Percentiles rank a stretch among this genome's conserved stretches.
These are phyloP conservation scores for Pythium folliculosum DNA, from an alignment of 352 stramenopile species.

Conservation along the genomic window DNA sequence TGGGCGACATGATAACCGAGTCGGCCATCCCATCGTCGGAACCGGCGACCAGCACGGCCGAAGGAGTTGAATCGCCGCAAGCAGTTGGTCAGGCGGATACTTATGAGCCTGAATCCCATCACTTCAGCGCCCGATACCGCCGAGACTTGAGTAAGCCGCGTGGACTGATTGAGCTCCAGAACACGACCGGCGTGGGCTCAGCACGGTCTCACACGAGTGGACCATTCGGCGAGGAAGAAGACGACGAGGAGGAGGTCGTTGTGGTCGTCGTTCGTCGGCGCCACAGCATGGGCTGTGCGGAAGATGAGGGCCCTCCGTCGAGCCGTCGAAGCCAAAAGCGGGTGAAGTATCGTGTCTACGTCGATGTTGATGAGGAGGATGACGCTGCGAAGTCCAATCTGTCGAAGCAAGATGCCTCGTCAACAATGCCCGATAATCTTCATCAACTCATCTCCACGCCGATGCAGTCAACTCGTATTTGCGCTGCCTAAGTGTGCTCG, in stretches of 20 bases:
- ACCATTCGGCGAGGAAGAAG: not conserved
- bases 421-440: not conserved
- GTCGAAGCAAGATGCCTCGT: not conserved
- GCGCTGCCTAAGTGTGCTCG: not conserved
- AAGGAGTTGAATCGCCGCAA: not conserved
- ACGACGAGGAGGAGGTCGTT: conserved; percentile 3
- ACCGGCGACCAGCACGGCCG: no score
- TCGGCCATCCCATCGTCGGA: not conserved
- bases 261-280: conserved; percentile 8
- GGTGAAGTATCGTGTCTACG: conserved; percentile 7
- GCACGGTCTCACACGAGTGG: not conserved
- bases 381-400: not conserved
- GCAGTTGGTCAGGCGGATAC: no score
- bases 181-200: not conserved
- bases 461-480: not conserved
- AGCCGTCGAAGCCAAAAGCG: not conserved
- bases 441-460: no score
- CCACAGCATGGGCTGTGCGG: conserved; percentile 6
- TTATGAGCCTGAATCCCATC: not conserved
- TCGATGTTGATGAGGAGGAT: not conserved
- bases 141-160: not conserved
- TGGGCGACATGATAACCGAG: not conserved
- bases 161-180: not conserved
- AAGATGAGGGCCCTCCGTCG: not conserved
- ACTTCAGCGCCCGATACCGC: not conserved